Evolutionary conservation across 768 basidiomycete genomes (phyloP).

Genomic region (Russula griseocarnosa): DNA sequence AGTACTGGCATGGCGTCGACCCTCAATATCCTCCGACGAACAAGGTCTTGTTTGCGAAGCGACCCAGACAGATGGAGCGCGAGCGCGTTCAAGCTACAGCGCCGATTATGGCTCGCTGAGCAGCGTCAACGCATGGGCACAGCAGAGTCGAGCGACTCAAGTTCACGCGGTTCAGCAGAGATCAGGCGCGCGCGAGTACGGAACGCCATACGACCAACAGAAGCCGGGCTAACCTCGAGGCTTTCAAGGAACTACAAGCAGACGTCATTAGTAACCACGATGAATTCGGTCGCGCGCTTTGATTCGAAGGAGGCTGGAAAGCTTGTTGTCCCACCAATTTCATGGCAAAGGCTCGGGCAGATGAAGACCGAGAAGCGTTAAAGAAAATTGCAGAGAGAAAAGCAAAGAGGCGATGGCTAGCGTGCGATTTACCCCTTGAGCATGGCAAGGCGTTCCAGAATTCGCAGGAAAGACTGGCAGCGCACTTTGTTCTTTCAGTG

Average conservation of each 20-base stretch:
- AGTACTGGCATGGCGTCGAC: conserved; percentile 85
- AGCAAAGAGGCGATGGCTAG: conserved; percentile 92
- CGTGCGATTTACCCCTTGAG: conserved; percentile 92
- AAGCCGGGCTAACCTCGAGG: conserved; percentile 77
- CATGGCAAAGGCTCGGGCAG: conserved; percentile 95
- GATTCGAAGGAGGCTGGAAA: conserved; percentile 99
- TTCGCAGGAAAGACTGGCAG: conserved; percentile 84
- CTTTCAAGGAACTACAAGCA: conserved; percentile 92
- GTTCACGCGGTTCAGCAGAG: conserved; percentile 75
- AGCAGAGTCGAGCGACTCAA: conserved; percentile 77
- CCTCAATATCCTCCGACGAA: conserved; percentile 79
- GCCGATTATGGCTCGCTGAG: conserved; percentile 87
- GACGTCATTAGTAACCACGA: conserved; percentile 95
- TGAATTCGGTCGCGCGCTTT: conserved; percentile 83
- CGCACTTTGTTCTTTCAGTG: conserved; percentile 92
- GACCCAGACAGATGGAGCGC: conserved; percentile 63
- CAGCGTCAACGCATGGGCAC: conserved; percentile 68
- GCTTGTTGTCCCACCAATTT: conserved; percentile 95
- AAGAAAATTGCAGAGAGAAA: conserved; percentile 98
- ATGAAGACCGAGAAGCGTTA: conserved; percentile 96
- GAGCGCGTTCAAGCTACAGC: conserved; percentile 79
- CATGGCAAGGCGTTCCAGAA: conserved; percentile 91
- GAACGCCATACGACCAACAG: conserved; percentile 89
- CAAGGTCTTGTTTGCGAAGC: conserved; percentile 82
- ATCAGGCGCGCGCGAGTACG: conserved; percentile 92